phyloP scores from a whole-genome alignment of 768 basidiomycete species.

The Lentinula sp. region DNA sequence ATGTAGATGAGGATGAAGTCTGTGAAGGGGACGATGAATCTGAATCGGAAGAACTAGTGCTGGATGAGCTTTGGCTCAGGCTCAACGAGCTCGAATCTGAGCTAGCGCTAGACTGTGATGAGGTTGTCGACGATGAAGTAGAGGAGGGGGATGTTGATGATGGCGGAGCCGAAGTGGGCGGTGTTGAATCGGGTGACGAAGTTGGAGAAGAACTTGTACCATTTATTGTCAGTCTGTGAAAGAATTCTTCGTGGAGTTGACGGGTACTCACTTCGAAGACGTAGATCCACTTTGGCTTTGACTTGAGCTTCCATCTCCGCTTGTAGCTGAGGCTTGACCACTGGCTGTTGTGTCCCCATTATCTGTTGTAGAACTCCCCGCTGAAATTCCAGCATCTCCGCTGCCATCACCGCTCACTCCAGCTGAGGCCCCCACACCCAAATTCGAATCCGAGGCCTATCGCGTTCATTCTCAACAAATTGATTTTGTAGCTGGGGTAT shows the following conservation, averaged over 20 bases:
- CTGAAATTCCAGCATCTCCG: neutral
- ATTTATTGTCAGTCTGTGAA: neutral
- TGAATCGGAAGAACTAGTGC: neutral
- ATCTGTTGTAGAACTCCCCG: neutral
- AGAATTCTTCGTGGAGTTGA: neutral
- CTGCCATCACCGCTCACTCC: neutral
- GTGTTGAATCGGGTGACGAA: conserved; percentile 10
- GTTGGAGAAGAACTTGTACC: conserved; percentile 11
- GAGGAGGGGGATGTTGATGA: neutral
- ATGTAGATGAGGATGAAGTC: neutral
- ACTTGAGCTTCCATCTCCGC: neutral
- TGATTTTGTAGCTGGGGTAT: neutral
- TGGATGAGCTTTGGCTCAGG: neutral
- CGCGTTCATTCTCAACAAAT: neutral
- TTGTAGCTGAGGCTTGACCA: neutral
- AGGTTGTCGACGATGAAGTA: conserved; percentile 8
- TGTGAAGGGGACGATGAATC: neutral
- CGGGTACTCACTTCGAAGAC: neutral
- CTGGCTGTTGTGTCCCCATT: neutral
- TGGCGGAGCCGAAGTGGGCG: conserved; percentile 11
- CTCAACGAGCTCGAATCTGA: conserved; percentile 2
- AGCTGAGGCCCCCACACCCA: neutral
- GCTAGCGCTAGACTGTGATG: conserved; percentile 10
- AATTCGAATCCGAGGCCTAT: neutral
- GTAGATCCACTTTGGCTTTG: neutral